Conservation (phyloP, 2,329 filamentous ascomycete genomes). For the Colletotrichum tanaceti region DNA sequence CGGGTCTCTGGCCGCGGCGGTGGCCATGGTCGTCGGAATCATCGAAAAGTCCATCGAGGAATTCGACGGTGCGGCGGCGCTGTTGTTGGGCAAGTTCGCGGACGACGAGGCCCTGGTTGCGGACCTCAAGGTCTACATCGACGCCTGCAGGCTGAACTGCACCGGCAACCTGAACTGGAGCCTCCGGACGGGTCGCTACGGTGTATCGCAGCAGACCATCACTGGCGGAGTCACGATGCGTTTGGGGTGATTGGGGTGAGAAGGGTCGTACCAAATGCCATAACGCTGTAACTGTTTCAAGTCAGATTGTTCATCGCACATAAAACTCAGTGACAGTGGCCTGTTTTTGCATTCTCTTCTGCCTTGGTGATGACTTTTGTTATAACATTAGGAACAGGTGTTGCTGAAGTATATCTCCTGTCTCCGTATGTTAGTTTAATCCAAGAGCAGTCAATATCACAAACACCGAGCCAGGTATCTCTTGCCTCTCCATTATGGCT, state of each 20-base stretch:
- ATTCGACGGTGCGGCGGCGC: not conserved
- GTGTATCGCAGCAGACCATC: not conserved
- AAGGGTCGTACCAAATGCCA: not conserved
- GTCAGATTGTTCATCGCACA: not conserved
- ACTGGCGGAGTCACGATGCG: not conserved
- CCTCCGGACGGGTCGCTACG: slow-evolving; percentile 2
- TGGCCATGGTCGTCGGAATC: not conserved
- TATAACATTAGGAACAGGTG: too few species aligned
- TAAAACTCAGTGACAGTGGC: too few species aligned
- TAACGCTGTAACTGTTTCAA: not conserved
- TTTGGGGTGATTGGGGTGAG: not conserved
- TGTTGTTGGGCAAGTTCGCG: not conserved
- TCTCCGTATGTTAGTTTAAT: too few species aligned
- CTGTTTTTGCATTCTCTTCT: not conserved
- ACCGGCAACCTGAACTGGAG: not conserved
- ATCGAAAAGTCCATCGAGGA: slow-evolving; percentile 9
- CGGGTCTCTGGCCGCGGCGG: not conserved
- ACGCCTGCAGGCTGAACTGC: not conserved
- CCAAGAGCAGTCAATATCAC: not conserved
- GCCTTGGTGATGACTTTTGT: too few species aligned
- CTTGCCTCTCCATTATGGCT: not conserved
- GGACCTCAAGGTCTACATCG: not conserved
- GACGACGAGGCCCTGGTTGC: not conserved
- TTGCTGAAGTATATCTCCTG: too few species aligned
- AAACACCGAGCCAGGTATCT: too few species aligned